These are phyloP conservation scores for Zygosaccharomyces pseudorouxii DNA, from an alignment of 805 yeast species.

Conservation along the genomic window DNA sequence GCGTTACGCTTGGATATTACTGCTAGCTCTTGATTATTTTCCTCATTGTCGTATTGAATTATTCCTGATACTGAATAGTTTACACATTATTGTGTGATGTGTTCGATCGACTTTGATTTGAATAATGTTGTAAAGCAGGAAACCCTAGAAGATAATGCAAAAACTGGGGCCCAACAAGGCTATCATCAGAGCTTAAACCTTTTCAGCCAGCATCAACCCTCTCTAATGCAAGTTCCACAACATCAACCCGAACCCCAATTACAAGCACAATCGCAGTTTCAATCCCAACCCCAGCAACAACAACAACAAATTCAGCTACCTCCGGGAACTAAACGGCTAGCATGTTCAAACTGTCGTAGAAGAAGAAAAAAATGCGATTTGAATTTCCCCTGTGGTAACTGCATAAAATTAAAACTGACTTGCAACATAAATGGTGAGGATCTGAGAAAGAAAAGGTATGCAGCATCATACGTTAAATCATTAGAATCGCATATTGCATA, in stretches of 20 bases:
- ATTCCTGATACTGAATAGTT: neutral
- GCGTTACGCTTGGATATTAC: neutral
- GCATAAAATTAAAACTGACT: conserved; percentile 40
- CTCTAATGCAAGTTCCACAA: neutral
- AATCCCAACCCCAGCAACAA: neutral
- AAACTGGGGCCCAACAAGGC: neutral
- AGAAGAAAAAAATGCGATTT: conserved; percentile 46
- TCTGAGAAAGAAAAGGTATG: conserved; percentile 48
- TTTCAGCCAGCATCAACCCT: neutral
- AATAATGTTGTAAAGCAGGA: neutral
- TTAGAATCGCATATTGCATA: conserved; percentile 36
- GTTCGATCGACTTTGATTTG: conserved; percentile 4
- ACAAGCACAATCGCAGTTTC: neutral
- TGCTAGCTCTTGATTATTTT: neutral
- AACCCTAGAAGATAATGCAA: neutral
- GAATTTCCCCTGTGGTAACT: conserved; percentile 46
- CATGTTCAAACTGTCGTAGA: conserved; percentile 35
- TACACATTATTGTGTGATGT: neutral
- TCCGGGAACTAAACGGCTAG: conserved; percentile 27
- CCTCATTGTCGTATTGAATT: neutral
- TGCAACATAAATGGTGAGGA: conserved; percentile 47
- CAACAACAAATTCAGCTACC: conserved; percentile 5
- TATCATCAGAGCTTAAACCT: neutral
- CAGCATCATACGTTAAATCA: conserved; percentile 46
- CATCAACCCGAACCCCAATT: neutral